phyloP scores from a whole-genome alignment of 2,329 filamentous ascomycete species.

The Hyphodiscus sp. region DNA sequence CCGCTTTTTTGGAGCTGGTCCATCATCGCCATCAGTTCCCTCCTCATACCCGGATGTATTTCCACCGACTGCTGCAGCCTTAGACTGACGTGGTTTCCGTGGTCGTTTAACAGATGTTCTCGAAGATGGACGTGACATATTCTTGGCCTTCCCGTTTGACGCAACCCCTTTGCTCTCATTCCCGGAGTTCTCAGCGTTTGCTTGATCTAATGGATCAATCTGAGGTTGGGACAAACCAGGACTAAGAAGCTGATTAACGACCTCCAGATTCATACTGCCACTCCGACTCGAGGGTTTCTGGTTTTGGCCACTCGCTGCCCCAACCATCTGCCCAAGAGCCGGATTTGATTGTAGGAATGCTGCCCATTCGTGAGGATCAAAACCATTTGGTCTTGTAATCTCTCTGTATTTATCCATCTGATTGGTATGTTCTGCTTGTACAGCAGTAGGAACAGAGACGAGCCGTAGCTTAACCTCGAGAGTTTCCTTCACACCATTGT shows the following conservation, averaged over 20 bases:
- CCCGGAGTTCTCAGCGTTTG: slow-evolving; percentile 10
- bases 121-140: slow-evolving; percentile 24
- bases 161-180: slow-evolving; percentile 12
- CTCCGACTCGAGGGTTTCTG: slow-evolving; percentile 9
- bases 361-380: slow-evolving; percentile 72
- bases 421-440: slow-evolving; percentile 53
- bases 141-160: slow-evolving; percentile 14
- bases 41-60: slow-evolving; percentile 72
- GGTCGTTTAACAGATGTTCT: slow-evolving; percentile 25
- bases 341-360: slow-evolving; percentile 69
- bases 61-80: slow-evolving; percentile 35
- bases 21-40: slow-evolving; percentile 38
- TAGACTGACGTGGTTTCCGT: slow-evolving; percentile 16
- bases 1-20: slow-evolving; percentile 56
- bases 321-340: slow-evolving; percentile 34
- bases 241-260: slow-evolving; percentile 35
- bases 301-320: slow-evolving; percentile 14
- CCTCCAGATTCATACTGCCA: slow-evolving; percentile 29
- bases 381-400: slow-evolving; percentile 49
- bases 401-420: slow-evolving; percentile 56
- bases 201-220: slow-evolving; percentile 16
- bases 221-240: slow-evolving; percentile 22
- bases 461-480: slow-evolving; percentile 89
- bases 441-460: slow-evolving; percentile 57
- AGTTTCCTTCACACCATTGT: slow-evolving; percentile 76